Evolutionary conservation across 345 rosid species (phyloP).

Genomic region (Raphanus sativus): DNA sequence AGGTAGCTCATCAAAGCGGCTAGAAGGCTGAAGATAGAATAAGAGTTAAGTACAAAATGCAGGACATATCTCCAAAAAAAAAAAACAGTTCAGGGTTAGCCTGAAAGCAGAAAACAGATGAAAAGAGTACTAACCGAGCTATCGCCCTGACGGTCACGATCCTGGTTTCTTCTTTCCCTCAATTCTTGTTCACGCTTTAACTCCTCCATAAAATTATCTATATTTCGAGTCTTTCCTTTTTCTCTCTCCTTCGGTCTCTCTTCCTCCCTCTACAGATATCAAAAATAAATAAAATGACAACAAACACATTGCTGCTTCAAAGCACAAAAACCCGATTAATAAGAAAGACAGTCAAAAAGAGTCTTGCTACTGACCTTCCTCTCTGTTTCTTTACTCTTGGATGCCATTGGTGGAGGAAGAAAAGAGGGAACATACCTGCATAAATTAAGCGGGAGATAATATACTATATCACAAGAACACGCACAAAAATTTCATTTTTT

Average conservation of each 20-base stretch:
- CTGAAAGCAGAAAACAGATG: neutral
- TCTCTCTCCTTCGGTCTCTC: slow-evolving; percentile 78
- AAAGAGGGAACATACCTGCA: slow-evolving; percentile 99
- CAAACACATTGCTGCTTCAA: neutral
- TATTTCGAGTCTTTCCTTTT: slow-evolving; percentile 84
- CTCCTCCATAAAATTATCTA: slow-evolving; percentile 98
- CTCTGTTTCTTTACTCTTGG: slow-evolving; percentile 86
- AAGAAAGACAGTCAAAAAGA: slow-evolving; percentile 5
- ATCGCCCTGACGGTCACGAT: slow-evolving; percentile 74
- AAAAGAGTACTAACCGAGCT: slow-evolving; percentile 52
- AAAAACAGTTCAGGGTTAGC: neutral
- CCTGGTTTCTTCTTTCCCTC: slow-evolving; percentile 95
- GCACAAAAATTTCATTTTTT: neutral
- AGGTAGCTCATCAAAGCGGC: slow-evolving; percentile 92
- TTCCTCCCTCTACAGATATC: slow-evolving; percentile 86
- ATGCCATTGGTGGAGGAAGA: slow-evolving; percentile 89
- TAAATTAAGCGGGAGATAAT: slow-evolving; percentile 45
- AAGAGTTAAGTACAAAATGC: slow-evolving; percentile 21
- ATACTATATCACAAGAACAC: slow-evolving; percentile 37
- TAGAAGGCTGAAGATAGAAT: slow-evolving; percentile 65
- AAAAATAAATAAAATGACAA: slow-evolving; percentile 13
- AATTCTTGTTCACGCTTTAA: slow-evolving; percentile 95
- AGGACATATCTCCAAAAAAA: neutral
- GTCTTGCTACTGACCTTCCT: slow-evolving; percentile 58
- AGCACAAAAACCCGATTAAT: neutral